Percentiles rank a stretch among this genome's conserved stretches.
These are phyloP conservation scores for Exophiala bonariae DNA, from an alignment of 2,329 filamentous ascomycete species.

Conservation along the genomic window DNA sequence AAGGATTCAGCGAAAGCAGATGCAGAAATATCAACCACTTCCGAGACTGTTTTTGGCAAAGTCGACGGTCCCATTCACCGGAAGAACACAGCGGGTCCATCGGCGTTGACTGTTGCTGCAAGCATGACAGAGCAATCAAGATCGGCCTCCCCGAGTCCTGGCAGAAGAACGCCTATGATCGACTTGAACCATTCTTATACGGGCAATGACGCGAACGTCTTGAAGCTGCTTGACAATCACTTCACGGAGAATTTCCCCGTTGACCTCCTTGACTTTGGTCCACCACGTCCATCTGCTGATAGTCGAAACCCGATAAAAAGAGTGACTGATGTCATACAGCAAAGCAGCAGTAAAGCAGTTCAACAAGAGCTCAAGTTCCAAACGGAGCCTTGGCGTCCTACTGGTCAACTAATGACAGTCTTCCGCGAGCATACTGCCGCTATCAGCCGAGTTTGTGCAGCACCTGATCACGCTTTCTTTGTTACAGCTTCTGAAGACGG, in stretches of 20 bases:
- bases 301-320: slow-evolving; percentile 53
- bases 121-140: slow-evolving; percentile 30
- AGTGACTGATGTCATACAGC: slow-evolving; percentile 49
- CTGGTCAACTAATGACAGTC: slow-evolving; percentile 79
- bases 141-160: slow-evolving; percentile 25
- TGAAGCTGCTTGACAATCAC: slow-evolving; percentile 75
- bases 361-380: slow-evolving; percentile 19
- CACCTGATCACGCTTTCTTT: slow-evolving; percentile 93
- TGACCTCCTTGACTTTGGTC: slow-evolving; percentile 69
- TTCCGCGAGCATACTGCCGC: slow-evolving; percentile 84
- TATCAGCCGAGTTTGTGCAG: slow-evolving; percentile 76
- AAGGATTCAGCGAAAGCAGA: slow-evolving; percentile 60
- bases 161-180: slow-evolving; percentile 44
- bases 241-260: slow-evolving; percentile 67
- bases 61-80: slow-evolving; percentile 55
- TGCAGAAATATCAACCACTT: slow-evolving; percentile 65
- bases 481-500: slow-evolving; percentile 91
- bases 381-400: slow-evolving; percentile 73
- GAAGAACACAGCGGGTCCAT: slow-evolving; percentile 34
- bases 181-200: slow-evolving; percentile 77
- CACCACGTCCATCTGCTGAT: slow-evolving; percentile 70
- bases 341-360: slow-evolving; percentile 10
- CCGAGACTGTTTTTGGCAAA: slow-evolving; percentile 64
- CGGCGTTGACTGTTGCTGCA: slow-evolving; percentile 38
- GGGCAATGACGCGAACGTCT: slow-evolving; percentile 67